phyloP scores from a whole-genome alignment of 2,329 filamentous ascomycete species.

The Nectriaceae sp. region DNA sequence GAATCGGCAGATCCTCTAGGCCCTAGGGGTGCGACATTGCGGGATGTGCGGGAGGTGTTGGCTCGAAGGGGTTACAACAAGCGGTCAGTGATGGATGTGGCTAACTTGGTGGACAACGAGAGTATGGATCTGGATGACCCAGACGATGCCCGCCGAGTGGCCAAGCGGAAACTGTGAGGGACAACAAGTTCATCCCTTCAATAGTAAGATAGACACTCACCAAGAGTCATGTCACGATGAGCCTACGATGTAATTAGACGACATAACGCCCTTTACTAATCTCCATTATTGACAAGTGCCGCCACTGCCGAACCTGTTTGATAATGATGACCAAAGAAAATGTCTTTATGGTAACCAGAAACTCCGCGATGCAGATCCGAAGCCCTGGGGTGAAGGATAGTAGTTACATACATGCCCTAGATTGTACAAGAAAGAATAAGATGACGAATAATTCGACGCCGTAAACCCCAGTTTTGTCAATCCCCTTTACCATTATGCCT shows the following conservation, averaged over 20 bases:
- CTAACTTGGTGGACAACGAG: slow-evolving; percentile 46
- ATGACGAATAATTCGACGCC: slow-evolving; percentile 27
- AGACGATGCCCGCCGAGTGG: slow-evolving; percentile 51
- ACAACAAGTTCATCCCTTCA: too few relatives aligned
- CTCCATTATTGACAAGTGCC: slow-evolving; percentile 21
- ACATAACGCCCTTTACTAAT: slow-evolving; percentile 24
- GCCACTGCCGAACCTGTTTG: slow-evolving; percentile 8
- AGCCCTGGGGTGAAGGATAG: slow-evolving; percentile 16
- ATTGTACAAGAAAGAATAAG: slow-evolving; percentile 27
- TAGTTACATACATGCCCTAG: slow-evolving; percentile 27
- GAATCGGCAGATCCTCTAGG: slow-evolving; percentile 45
- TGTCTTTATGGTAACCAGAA: slow-evolving; percentile 20
- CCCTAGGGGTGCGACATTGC: slow-evolving; percentile 30
- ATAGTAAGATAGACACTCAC: slow-evolving; percentile 8
- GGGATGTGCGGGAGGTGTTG: slow-evolving; percentile 24
- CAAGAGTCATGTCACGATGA: slow-evolving; percentile 28
- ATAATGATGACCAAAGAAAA: slow-evolving; percentile 14
- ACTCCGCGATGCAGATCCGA: slow-evolving; percentile 16
- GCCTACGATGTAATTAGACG: slow-evolving; percentile 30
- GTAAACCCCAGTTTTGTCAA: slow-evolving; percentile 14
- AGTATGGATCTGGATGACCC: slow-evolving; percentile 60
- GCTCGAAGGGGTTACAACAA: slow-evolving; percentile 32
- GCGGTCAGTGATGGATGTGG: slow-evolving; percentile 44
- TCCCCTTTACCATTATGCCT: slow-evolving; percentile 8
- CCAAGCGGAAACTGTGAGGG: slow-evolving; percentile 53